Base-by-base conservation (phyloP, 805 yeast species). In the Saccharomycodes ludwigii region DNA sequence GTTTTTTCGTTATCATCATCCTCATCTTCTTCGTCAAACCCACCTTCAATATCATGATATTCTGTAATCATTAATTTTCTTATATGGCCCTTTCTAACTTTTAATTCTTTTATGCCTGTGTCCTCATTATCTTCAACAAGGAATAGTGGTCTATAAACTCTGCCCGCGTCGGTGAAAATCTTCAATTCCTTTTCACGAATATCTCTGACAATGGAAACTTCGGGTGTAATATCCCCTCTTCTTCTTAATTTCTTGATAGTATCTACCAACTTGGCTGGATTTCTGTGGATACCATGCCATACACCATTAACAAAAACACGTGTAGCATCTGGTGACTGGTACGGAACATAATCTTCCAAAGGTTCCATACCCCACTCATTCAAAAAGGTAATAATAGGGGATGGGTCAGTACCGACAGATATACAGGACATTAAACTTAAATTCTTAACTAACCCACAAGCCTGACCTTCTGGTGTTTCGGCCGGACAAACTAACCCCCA, bases 401-500 rank as follows among this genome's bases (percentile, higher is more conserved):
- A 94, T 24, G 95, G 83, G n/a, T 93, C 83, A 6, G 95, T 73
- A 56, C 99, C 98, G 41, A 91, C 98, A 18, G 98, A 88, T 32
- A 91, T 85, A 66, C 96, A 85, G 1, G 97, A 75, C 97, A 91
- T 86, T 44, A 91, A 65, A 1, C 97, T 86, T 54, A 91, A 66
- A 59, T 91, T 91, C 66, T 91, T 91, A 34, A 91, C 98, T 58
- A 91, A 68, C 52, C 99, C 99, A 80, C 99, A 91, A 21, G 99
- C 98, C 65, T 91, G 99, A 52, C 99, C 99, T 66, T 91, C 99
- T 3, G 99, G 99, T 12, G 99, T 91, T 61, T 91, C 99, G 16
- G 99, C 99, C 32, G 99, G 99, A 63, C 99, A 91, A 27, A 91
- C 97, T 48, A 91, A 71, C 51, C 99, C 99, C 99, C 99, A 91